Conservation (phyloP, 345 rosid species). For the Murraya paniculata region DNA sequence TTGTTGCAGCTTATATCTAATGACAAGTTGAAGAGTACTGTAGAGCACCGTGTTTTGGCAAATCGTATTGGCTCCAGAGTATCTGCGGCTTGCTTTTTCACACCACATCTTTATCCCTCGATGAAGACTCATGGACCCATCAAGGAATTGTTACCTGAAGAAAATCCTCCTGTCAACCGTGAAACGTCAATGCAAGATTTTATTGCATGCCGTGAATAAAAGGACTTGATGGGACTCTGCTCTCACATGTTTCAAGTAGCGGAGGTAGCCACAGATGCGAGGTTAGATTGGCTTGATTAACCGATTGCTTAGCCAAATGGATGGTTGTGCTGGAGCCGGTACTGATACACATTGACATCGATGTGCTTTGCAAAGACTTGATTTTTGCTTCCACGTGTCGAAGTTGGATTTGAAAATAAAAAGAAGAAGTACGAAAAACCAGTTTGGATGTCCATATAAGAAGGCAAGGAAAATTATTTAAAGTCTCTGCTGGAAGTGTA, state of each 20-base stretch:
- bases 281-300: neutral
- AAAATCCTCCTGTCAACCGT: slow-evolving; percentile 28
- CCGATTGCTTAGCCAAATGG: neutral
- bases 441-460: neutral
- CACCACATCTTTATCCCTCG: neutral
- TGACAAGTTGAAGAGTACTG: slow-evolving; percentile 38
- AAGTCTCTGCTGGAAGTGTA: neutral
- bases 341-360: too few species aligned
- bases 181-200: slow-evolving; percentile 31
- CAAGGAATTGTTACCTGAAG: slow-evolving; percentile 39
- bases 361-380: too few species aligned
- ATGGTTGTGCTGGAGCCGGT: neutral
- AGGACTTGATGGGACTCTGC: slow-evolving; percentile 46
- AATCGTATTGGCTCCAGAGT: slow-evolving; percentile 30
- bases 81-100: slow-evolving; percentile 30
- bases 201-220: slow-evolving; percentile 1
- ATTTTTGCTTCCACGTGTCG: too few species aligned
- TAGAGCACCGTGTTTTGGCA: slow-evolving; percentile 42
- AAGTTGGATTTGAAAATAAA: neutral
- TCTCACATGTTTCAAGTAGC: slow-evolving; percentile 28
- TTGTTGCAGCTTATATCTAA: slow-evolving; percentile 37
- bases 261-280: neutral
- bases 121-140: slow-evolving; percentile 35
- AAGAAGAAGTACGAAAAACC: neutral
- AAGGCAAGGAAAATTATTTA: too few species aligned